phyloP scores from a whole-genome alignment of 2,329 filamentous ascomycete genomes.

The Neofusicoccum parvum region DNA sequence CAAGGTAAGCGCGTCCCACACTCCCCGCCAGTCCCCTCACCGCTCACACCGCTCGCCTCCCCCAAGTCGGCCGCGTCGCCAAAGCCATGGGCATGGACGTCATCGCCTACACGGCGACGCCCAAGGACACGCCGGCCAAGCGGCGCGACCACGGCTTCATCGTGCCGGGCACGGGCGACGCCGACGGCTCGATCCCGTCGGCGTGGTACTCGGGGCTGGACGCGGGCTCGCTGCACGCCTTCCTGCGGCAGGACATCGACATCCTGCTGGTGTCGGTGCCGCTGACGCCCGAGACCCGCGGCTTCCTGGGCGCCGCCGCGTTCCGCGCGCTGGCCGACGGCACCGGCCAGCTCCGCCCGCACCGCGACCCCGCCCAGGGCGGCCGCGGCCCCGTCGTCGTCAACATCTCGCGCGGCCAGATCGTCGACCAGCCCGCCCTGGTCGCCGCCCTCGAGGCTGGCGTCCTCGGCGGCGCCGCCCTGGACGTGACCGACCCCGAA shows the following conservation, averaged over 20 bases:
- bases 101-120: constrained; percentile 72
- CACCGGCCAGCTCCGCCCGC: neutral
- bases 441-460: constrained; percentile 62
- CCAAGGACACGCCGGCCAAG: constrained; percentile 67
- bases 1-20: constrained; percentile 41
- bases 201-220: constrained; percentile 61
- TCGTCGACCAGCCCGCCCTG: constrained; percentile 64
- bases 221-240: constrained; percentile 55
- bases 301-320: constrained; percentile 57
- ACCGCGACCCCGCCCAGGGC: neutral
- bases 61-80: constrained; percentile 58
- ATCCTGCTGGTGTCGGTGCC: constrained; percentile 60
- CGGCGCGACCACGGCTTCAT: constrained; percentile 66
- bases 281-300: constrained; percentile 57
- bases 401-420: constrained; percentile 70
- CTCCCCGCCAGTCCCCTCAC: neutral
- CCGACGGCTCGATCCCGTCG: constrained; percentile 56
- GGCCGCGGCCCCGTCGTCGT: constrained; percentile 59
- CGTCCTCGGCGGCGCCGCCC: constrained; percentile 65
- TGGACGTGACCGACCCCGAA: constrained; percentile 81
- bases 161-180: constrained; percentile 66
- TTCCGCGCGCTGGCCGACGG: constrained; percentile 55
- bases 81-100: constrained; percentile 71
- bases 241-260: constrained; percentile 59
- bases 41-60: neutral